Percentiles rank a stretch among this genome's conserved stretches.
Conservation (phyloP, 805 yeast species). For the Zygosaccharomyces siamensis region DNA sequence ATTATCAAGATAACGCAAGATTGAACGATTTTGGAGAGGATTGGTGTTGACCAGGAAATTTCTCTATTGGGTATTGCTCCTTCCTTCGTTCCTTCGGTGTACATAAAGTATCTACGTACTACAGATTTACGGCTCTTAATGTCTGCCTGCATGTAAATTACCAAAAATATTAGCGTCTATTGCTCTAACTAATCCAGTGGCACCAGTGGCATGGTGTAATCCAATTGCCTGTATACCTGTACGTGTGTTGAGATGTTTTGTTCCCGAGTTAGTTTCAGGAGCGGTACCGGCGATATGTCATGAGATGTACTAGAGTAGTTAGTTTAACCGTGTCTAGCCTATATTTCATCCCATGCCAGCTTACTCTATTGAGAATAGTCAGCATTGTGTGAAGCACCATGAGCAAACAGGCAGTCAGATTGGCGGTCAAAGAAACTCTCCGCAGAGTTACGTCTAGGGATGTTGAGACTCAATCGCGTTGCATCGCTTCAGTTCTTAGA, state of each 20-base stretch:
- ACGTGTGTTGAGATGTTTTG: neutral
- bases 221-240: neutral
- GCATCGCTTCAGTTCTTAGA: constrained; percentile 17
- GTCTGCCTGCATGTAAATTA: neutral
- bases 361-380: neutral
- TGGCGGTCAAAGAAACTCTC: constrained; percentile 17
- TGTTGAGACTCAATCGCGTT: constrained; percentile 27
- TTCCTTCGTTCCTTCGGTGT: neutral
- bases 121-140: neutral
- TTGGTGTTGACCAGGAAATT: neutral
- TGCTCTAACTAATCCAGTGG: neutral
- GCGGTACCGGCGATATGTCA: constrained; percentile 8
- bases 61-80: neutral
- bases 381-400: constrained; percentile 1
- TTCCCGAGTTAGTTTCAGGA: neutral
- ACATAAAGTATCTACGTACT: neutral
- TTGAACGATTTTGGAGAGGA: neutral
- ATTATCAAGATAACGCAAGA: neutral
- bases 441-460: constrained; percentile 16
- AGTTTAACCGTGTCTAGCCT: neutral
- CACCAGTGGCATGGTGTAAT: neutral
- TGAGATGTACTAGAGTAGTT: neutral
- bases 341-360: neutral
- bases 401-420: constrained; percentile 24
- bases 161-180: neutral